Evolutionary conservation across 306 rosid species (phyloP).

Genomic region (Trifolium repens): DNA sequence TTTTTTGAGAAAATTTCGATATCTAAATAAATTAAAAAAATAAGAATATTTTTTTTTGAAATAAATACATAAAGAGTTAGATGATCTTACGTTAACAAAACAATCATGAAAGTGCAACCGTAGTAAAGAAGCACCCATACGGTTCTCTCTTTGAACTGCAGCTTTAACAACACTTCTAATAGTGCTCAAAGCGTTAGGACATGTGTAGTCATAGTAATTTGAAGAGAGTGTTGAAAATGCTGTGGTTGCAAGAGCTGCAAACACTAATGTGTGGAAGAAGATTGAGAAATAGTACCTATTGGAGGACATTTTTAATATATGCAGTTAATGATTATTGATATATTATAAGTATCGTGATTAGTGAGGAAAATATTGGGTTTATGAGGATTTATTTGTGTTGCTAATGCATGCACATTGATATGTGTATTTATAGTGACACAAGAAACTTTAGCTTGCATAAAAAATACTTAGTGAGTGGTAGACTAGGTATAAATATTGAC

Average conservation of each 20-base stretch:
- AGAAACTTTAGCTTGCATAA: not conserved
- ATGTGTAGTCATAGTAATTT: slow-evolving; percentile 42
- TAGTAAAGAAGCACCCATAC: slow-evolving; percentile 56
- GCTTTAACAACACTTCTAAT: slow-evolving; percentile 37
- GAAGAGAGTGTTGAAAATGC: slow-evolving; percentile 39
- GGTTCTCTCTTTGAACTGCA: slow-evolving; percentile 42
- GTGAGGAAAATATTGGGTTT: not conserved
- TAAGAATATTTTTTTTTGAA: no score
- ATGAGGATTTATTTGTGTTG: slow-evolving; percentile 6
- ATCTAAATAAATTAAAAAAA: no score
- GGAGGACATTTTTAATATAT: slow-evolving; percentile 30
- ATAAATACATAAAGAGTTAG: no score
- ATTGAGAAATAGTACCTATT: not conserved
- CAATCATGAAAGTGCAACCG: slow-evolving; percentile 62
- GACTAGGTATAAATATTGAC: slow-evolving; percentile 34
- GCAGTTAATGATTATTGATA: not conserved
- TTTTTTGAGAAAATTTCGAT: no score
- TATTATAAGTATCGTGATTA: not conserved
- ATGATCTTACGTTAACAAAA: slow-evolving; percentile 48
- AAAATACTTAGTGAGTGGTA: not conserved
- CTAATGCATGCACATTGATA: not conserved
- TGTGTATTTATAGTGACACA: slow-evolving; percentile 33
- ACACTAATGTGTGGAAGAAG: slow-evolving; percentile 1
- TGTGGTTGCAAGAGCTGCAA: slow-evolving; percentile 37
- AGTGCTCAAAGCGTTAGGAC: slow-evolving; percentile 47